Base-by-base conservation (phyloP, 1,284 basidiomycete genomes). In the Moesziomyces antarcticus region DNA sequence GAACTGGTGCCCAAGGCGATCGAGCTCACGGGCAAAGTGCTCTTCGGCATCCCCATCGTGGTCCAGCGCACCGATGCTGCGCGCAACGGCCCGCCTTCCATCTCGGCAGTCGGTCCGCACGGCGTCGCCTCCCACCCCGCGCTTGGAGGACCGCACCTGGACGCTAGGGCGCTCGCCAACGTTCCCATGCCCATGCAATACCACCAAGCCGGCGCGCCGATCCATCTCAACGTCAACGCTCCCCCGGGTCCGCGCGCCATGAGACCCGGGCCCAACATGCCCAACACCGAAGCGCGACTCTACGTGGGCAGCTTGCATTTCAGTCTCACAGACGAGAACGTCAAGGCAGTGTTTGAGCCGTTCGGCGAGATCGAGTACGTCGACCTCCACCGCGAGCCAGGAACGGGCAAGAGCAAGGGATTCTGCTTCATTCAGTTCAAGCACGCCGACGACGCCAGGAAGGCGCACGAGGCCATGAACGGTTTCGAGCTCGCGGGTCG, bases 361-460 rank as follows among this genome's bases (percentile, higher is more conserved):
- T 99, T 99, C 85, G 96, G 96, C 77, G 92, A 93, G 85, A 88
- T 99, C 76, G 95, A 96, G 85, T 96, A 96, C 86, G 95, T 99
- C 82, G 96, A 99, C 87, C 89, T 99, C 81, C 96, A 98, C 85
- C 90, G 91, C 81, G 94, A 97, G 85, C 91, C 92, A 8, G 84
- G 77, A 87, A 95, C 93, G 43, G 94, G 95, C 45, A 90, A 93
- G 81, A 95, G 93, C 86, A 98, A 98, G 85, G 97, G 97, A 41
- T 98, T 97, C 84, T 94, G 93, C 27, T 99, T 99, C 84, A 92
- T 99, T 45, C 97, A 99, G 90, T 80, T 94, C 85, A 93, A 93
- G 81, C 88, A 92, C 50, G 87, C 90, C 18, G 91, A 94, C 80
- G 92, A 97, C 82, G 96, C 97, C 20, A 92, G 93, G 84, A 95